Conservation (phyloP, 192 early-diverging fungal genomes). For the Spinellus fusiger region DNA sequence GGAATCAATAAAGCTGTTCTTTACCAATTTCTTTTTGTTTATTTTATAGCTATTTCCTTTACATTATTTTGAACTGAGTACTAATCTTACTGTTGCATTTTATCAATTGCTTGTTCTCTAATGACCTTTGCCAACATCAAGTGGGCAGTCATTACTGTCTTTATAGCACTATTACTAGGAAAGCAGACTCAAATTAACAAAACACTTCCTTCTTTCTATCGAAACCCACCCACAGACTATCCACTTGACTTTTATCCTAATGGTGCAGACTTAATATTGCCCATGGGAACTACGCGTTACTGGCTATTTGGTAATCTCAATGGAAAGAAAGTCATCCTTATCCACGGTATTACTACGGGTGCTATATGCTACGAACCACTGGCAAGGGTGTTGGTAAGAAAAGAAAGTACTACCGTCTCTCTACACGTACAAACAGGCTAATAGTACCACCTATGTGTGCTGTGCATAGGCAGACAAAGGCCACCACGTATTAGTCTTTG, state of each 20-base stretch:
- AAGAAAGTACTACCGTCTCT: neutral
- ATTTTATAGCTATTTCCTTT: too few species aligned
- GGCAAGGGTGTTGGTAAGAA: constrained; percentile 9
- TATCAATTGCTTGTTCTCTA: too few species aligned
- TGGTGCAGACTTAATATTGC: constrained; percentile 22
- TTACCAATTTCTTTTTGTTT: too few species aligned
- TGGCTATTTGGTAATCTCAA: constrained; percentile 33
- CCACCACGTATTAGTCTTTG: constrained; percentile 38
- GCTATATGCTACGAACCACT: constrained; percentile 1
- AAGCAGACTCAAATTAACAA: too few species aligned
- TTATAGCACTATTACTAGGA: too few species aligned
- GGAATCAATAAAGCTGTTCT: too few species aligned
- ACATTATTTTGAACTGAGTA: too few species aligned
- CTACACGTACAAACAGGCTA: constrained; percentile 5
- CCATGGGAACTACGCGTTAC: constrained; percentile 40
- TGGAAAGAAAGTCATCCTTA: constrained; percentile 32
- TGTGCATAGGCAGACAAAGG: constrained; percentile 28
- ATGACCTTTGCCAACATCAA: too few species aligned
- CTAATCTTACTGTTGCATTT: too few species aligned
- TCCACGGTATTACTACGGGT: constrained; percentile 38
- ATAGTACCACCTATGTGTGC: constrained; percentile 8
- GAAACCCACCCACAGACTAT: constrained; percentile 24
- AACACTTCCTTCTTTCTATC: constrained; percentile 27
- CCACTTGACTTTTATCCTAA: constrained; percentile 27
- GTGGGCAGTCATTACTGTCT: too few species aligned